Base-by-base conservation (phyloP, 148 eudicot genomes). In the Gaultheria prostrata region DNA sequence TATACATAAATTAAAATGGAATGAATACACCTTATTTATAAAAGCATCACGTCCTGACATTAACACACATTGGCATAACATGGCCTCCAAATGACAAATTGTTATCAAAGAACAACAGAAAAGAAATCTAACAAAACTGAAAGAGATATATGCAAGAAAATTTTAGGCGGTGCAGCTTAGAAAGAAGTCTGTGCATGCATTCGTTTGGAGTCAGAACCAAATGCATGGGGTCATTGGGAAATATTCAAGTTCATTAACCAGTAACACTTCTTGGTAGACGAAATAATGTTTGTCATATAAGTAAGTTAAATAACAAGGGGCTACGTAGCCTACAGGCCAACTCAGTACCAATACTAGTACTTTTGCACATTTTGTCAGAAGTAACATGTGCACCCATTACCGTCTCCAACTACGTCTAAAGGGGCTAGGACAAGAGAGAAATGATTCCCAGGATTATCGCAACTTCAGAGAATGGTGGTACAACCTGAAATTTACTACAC, bases 21-120 rank as follows among this genome's bases (percentile, higher is more conserved):
- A 21, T 12, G 28, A 43, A 80, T 21, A 32, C 57, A 65, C 75
- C 33, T 26, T 50, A 26, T 45, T 1, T 28, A 78, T n/a, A 30
- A 33, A 77, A 53, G 71, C 14, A 13, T 48, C 30, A 6, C 5
- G 6, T 5, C 33, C 46, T 14, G 10, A 10, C 13, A 30, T 28
- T 54, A 21, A 53, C 20, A 17, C 15, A 78, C 30, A 14, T 24
- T n/a, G 65, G n/a, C 9, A 43, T 81, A 18, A 4, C 26, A 17
- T 81, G 76, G 57, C 61, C 18, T 81, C n/a, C 57, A 15, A 67
- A 10, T 15, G n/a, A 45, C 54, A 61, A 46, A 80, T 26, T 80
- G 0, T 65, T 21, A 9, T 17, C 39, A 80, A 65, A 65, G 24
- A 63, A 26, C 7, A 45, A 45, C 43, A 80, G 14, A 45, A 35